These are phyloP conservation scores for Taphrina betulina DNA, from an alignment of 1,139 yeast species.

Conservation along the genomic window DNA sequence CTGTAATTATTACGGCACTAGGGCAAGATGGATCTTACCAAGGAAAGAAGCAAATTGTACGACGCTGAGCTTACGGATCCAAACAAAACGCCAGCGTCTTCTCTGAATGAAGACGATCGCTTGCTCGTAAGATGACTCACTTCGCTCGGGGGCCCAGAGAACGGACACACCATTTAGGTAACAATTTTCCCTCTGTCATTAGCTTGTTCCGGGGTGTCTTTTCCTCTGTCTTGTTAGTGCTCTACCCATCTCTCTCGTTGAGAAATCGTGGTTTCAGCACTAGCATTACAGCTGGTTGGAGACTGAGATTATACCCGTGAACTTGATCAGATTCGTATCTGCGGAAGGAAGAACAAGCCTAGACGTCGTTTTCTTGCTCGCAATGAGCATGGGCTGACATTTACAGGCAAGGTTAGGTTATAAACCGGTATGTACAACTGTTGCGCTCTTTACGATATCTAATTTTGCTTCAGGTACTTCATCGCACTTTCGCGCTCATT, in stretches of 20 bases:
- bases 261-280: no score
- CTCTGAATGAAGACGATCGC: slow-evolving; percentile 26
- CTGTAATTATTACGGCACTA: no score
- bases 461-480: slow-evolving; percentile 15
- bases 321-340: slow-evolving; percentile 34
- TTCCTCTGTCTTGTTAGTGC: not conserved
- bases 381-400: slow-evolving; percentile 37
- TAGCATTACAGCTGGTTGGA: no score
- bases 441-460: not conserved
- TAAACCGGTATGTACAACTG: slow-evolving; percentile 13
- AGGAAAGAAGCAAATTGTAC: slow-evolving; percentile 10
- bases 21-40: no score
- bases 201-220: slow-evolving; percentile 32
- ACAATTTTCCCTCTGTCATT: slow-evolving; percentile 11
- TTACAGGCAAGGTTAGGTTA: slow-evolving; percentile 39
- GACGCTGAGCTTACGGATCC: slow-evolving; percentile 16
- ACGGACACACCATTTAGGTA: slow-evolving; percentile 17
- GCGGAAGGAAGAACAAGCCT: slow-evolving; percentile 34
- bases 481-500: slow-evolving; percentile 39
- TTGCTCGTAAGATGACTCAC: slow-evolving; percentile 29
- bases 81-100: slow-evolving; percentile 12
- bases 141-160: slow-evolving; percentile 5
- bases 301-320: slow-evolving; percentile 33
- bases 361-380: slow-evolving; percentile 24
- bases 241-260: no score